These are phyloP conservation scores for Tardiomyces digboiensis DNA, from an alignment of 1,139 yeast genomes.

Conservation along the genomic window DNA sequence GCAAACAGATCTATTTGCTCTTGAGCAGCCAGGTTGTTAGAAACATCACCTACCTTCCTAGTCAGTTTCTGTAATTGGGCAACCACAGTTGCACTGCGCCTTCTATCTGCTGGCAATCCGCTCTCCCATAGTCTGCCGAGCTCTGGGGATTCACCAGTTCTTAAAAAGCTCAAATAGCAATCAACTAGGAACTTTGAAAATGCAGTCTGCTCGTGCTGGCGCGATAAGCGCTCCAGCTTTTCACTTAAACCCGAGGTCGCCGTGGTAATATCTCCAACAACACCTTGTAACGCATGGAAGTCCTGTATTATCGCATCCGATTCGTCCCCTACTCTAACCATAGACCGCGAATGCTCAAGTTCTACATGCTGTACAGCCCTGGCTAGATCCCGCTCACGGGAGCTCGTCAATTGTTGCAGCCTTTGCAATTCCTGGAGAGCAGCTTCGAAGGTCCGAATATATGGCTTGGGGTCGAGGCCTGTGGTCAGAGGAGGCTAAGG, in stretches of 20 bases:
- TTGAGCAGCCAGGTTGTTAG: constrained; percentile 38
- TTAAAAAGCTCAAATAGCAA: constrained; percentile 68
- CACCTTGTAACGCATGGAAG: constrained; percentile 51
- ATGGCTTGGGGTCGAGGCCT: constrained; percentile 78
- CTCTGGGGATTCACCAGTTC: constrained; percentile 53
- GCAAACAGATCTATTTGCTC: constrained; percentile 59
- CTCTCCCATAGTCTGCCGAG: constrained; percentile 25
- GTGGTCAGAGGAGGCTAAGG: constrained; percentile 14
- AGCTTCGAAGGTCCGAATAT: constrained; percentile 86
- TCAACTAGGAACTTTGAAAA: constrained; percentile 68
- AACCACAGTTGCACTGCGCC: constrained; percentile 61
- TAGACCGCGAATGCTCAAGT: constrained; percentile 56
- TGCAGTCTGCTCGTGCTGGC: constrained; percentile 63
- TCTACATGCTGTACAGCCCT: constrained; percentile 55
- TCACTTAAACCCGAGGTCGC: constrained; percentile 71
- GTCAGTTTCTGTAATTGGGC: constrained; percentile 57
- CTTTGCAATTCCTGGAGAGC: constrained; percentile 63
- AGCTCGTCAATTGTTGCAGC: constrained; percentile 44
- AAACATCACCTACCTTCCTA: constrained; percentile 33
- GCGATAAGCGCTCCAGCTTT: constrained; percentile 63
- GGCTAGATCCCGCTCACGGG: constrained; percentile 40
- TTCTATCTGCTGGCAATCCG: constrained; percentile 38
- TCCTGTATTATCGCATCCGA: constrained; percentile 34
- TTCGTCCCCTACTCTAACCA: constrained; percentile 44
- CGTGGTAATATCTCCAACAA: constrained; percentile 39